Base-by-base conservation (phyloP, 768 basidiomycete species). In the Lentinula detonsa region DNA sequence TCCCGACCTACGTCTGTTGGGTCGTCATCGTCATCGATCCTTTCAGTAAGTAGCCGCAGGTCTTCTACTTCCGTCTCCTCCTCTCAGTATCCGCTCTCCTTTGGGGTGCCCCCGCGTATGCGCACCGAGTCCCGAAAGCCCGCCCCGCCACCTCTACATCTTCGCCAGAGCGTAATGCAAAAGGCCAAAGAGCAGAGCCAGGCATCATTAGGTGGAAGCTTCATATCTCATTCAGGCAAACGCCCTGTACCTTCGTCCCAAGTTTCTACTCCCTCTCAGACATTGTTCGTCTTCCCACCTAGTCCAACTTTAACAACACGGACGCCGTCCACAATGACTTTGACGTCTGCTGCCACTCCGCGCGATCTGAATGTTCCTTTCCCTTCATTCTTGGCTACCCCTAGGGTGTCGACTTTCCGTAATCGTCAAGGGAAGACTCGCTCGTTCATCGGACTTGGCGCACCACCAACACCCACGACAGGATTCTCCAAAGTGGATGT, bases 231-330 rank as follows among this genome's bases (percentile, higher is more conserved):
- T 40, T 28, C 50, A 57, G 49, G 60, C 67, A 53, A 49, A 61
- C 49, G 61, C 43, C 34, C 40, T 60, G 50, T 57, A 58, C 42
- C 40, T 56, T 57, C 66, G 4, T 68, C 71, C 16, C 65, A 65
- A 2, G 68, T 76, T 42, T 71, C 78, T 50, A 81, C 86, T 37
- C 88, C 89, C 35, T 90, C 91, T 1, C 92, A 93, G 69, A 93
- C 91, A 0, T 78, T 93, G 50, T 93, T 93, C 66, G 86, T 93
- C 40, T 93, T 93, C 69, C 91, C 91, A 1, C 90, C 91, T 35
- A 93, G 91, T 4, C 90, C 72, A 52, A 84, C 79, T 51, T 66
- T 76, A 63, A 79, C 78, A 67, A 77, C 84, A 49, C 81, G 80
- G 57, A 91, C 88, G 56, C 90, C 92, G 31, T 89, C 90, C 51